Base-by-base conservation (phyloP, 345 rosid genomes). In the Fremontodendron californicum region DNA sequence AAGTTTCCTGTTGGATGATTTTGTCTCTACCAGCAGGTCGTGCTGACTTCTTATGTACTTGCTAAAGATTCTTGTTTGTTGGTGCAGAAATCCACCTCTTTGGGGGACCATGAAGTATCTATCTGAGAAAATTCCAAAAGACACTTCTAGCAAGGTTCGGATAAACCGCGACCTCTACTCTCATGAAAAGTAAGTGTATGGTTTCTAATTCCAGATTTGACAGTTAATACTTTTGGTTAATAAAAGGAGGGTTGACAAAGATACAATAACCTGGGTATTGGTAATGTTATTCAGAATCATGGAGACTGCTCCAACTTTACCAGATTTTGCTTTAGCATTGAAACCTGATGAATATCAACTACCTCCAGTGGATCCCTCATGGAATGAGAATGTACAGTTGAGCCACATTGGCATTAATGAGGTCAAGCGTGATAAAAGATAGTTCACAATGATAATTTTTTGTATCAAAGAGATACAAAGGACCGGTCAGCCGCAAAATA, bases 301-400 rank as follows among this genome's bases (percentile, higher is more conserved):
- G 91, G 99, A 90, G 90, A 92, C 97, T 2, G 97, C 98, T 42
- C 99, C 99, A 19, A 89, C 97, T 21, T 87, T 96, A 79, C 99
- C 99, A 0, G 99, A 93, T 85, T 96, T 96, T 73, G 88, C 92
- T 0, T 83, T 96, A 87, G 93, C 99, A 10, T 79, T 96, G 78
- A 92, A 91, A 84, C 98, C 99, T 1, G 97, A 96, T 31, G 97
- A 94, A 9, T 96, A 85, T 85, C 92, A 90, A 77, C 93, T 96
- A 54, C 98, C 99, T 69, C 70, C 82, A 0, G 87, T 83, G 55
- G 85, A 86, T 60, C 80, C 86, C 21, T 86, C 87, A 35, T 96
- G 92, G 91, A 88, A 78, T 7, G 82, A 85, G 77, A 82, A 46
- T 58, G 69, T 79, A 35, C 78, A 65, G 40, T 62, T 74, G 13